These are phyloP conservation scores for Mallotus nudiflorus DNA, from an alignment of 345 rosid genomes.

Conservation along the genomic window DNA sequence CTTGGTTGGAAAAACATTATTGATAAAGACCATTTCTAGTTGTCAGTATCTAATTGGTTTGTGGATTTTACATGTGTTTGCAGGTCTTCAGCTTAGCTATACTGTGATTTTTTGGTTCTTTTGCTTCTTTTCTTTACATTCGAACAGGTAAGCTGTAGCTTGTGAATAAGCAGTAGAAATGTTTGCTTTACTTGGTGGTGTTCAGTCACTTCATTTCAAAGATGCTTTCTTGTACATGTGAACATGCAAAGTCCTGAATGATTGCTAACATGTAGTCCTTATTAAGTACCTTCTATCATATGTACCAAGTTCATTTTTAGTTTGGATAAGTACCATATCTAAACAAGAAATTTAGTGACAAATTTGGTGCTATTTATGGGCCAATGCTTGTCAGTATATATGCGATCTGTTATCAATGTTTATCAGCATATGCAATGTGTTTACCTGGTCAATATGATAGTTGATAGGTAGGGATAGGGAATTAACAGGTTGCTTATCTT, in stretches of 20 bases:
- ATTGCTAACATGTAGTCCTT: background rate
- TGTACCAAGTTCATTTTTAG: background rate
- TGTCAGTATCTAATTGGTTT: constrained; percentile 3
- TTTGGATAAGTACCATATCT: background rate
- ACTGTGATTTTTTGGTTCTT: constrained; percentile 85
- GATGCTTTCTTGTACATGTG: background rate
- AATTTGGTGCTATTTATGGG: background rate
- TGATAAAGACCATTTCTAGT: background rate
- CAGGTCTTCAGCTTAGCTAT: constrained; percentile 92
- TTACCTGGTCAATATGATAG: background rate
- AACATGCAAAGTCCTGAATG: background rate
- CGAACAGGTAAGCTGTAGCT: constrained; percentile 62
- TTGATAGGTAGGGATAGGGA: too few species aligned
- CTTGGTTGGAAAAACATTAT: constrained; percentile 8
- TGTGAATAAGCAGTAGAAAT: background rate
- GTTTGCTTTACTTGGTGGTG: constrained; percentile 1
- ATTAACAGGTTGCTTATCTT: too few species aligned
- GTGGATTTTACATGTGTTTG: constrained; percentile 17
- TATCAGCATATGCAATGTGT: background rate
- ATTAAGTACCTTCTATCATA: background rate
- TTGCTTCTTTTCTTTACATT: constrained; percentile 86
- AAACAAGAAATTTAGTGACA: background rate
- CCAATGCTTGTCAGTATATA: too few species aligned
- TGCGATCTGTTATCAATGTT: too few species aligned
- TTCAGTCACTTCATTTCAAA: background rate